These are phyloP conservation scores for Lepiota subincarnata DNA, from an alignment of 768 basidiomycete species.

Conservation along the genomic window DNA sequence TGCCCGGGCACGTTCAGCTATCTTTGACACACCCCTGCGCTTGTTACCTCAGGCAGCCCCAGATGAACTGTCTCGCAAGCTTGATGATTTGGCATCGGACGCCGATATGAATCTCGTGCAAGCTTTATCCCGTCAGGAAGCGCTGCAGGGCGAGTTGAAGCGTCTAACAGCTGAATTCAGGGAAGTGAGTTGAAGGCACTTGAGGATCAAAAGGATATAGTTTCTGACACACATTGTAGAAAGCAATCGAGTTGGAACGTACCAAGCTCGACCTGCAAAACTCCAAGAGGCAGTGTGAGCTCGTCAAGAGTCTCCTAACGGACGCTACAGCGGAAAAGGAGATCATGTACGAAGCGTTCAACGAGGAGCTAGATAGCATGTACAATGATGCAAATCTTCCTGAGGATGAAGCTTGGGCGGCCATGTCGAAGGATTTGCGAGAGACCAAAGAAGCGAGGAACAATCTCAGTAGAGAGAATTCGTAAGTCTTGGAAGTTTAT, in stretches of 20 bases:
- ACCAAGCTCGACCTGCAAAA: constrained; percentile 62
- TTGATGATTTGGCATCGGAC: constrained; percentile 53
- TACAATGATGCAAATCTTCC: constrained; percentile 82
- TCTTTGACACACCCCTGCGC: constrained; percentile 29
- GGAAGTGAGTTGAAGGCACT: constrained; percentile 41
- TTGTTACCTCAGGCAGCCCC: constrained; percentile 19
- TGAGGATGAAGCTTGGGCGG: constrained; percentile 78
- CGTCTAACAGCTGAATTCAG: constrained; percentile 48
- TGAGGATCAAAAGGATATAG: neutral
- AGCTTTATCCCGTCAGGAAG: constrained; percentile 51
- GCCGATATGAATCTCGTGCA: constrained; percentile 53
- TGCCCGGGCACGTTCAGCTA: constrained; percentile 38
- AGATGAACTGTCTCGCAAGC: constrained; percentile 36
- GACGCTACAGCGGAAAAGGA: constrained; percentile 86
- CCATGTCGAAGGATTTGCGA: constrained; percentile 68
- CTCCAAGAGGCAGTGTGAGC: constrained; percentile 68
- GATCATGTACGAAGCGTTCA: constrained; percentile 93
- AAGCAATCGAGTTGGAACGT: constrained; percentile 58
- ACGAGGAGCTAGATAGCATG: constrained; percentile 90
- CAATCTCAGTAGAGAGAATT: constrained; percentile 71
- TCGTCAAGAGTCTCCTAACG: constrained; percentile 71
- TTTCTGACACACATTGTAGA: constrained; percentile 31
- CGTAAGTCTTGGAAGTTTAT: constrained; percentile 42
- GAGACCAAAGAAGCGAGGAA: constrained; percentile 76
- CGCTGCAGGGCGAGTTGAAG: constrained; percentile 47